Percentiles rank a stretch among this genome's conserved stretches.
phyloP scores from a whole-genome alignment of 345 rosid species.

The Hibiscus trionum region DNA sequence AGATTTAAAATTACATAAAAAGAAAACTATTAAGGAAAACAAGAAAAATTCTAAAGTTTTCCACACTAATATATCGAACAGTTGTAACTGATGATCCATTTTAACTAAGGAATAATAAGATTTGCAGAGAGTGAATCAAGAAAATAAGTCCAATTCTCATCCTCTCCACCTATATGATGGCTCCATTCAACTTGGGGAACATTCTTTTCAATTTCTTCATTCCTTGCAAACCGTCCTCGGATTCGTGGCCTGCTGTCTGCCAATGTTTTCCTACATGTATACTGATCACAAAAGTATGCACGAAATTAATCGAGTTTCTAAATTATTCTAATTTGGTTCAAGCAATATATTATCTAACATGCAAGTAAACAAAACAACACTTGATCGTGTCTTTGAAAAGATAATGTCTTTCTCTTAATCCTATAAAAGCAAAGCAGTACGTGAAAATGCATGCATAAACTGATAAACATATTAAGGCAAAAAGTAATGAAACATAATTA shows the following conservation, averaged over 20 bases:
- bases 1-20: too few species aligned
- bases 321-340: too few species aligned
- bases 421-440: not conserved
- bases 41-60: slow-evolving; percentile 11
- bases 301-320: too few species aligned
- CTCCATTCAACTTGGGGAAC: slow-evolving; percentile 36
- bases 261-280: slow-evolving; percentile 87
- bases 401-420: not conserved
- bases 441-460: not conserved
- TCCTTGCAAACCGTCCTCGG: slow-evolving; percentile 87
- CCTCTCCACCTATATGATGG: slow-evolving; percentile 24
- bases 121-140: slow-evolving; percentile 53
- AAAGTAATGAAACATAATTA: too few species aligned
- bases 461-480: not conserved
- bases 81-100: not conserved
- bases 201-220: slow-evolving; percentile 53
- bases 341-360: not conserved
- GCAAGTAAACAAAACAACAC: not conserved
- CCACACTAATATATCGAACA: not conserved
- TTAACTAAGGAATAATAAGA: slow-evolving; percentile 30
- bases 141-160: slow-evolving; percentile 60
- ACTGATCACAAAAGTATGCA: slow-evolving; percentile 30
- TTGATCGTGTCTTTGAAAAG: not conserved
- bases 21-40: not conserved
- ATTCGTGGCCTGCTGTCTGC: slow-evolving; percentile 95